Evolutionary conservation across 2,329 filamentous ascomycete genomes (phyloP).

Genomic region (Aspergillus sp.): DNA sequence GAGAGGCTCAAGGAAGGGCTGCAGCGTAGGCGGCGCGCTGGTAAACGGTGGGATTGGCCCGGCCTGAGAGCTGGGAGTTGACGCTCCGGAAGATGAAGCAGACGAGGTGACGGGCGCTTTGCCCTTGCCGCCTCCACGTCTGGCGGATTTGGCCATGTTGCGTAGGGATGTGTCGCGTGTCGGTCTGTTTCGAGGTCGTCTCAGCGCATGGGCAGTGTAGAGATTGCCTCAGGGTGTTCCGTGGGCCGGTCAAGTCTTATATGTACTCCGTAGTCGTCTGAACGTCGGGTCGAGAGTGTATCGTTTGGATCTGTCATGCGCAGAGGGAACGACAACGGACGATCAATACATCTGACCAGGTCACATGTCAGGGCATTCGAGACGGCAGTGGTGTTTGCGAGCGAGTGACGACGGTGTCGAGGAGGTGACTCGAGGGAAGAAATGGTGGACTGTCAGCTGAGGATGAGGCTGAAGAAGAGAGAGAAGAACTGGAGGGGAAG

Average conservation of each 20-base stretch:
- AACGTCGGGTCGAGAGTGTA: not conserved
- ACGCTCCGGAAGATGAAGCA: slow-evolving; percentile 24
- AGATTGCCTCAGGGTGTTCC: no score
- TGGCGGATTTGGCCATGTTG: slow-evolving; percentile 36
- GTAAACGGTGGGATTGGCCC: slow-evolving; percentile 65
- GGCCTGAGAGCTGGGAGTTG: slow-evolving; percentile 31
- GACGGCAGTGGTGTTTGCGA: slow-evolving; percentile 5
- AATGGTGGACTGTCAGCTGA: not conserved
- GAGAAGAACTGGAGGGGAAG: not conserved
- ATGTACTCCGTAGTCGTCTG: not conserved
- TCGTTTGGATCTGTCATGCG: not conserved
- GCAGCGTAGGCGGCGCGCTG: slow-evolving; percentile 59
- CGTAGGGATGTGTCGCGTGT: not conserved
- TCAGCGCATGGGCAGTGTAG: not conserved
- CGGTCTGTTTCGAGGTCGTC: not conserved
- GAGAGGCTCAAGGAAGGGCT: slow-evolving; percentile 65
- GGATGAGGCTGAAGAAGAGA: no score
- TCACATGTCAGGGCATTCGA: slow-evolving; percentile 12
- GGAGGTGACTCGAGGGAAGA: not conserved
- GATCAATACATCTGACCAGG: slow-evolving; percentile 17
- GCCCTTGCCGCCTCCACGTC: slow-evolving; percentile 25
- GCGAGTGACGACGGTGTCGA: not conserved
- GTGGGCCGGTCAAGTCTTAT: no score
- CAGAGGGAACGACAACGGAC: slow-evolving; percentile 9
- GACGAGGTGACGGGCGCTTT: slow-evolving; percentile 24